These are phyloP conservation scores for Phoenix roebelenii DNA, from an alignment of 176 grass and related monocot species.

Conservation along the genomic window DNA sequence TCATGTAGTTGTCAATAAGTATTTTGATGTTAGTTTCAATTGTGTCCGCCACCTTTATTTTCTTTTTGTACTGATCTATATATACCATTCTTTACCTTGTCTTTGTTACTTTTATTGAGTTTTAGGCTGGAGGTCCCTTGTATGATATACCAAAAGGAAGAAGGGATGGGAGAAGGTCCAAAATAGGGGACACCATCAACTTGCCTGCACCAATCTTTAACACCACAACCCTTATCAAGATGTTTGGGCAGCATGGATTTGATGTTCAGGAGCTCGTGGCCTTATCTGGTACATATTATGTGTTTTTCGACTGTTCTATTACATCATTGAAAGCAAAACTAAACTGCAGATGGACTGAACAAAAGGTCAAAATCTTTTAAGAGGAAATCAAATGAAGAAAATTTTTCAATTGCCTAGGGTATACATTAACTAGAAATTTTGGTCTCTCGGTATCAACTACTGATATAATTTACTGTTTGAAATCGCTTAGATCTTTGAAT, in stretches of 20 bases:
- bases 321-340: not conserved
- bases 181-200: slow-evolving; percentile 41
- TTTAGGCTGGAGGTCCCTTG: slow-evolving; percentile 53
- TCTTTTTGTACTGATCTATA: too few species aligned
- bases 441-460: too few species aligned
- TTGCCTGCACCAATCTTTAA: slow-evolving; percentile 47
- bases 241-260: slow-evolving; percentile 49
- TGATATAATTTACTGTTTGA: too few species aligned
- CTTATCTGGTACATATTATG: slow-evolving; percentile 30
- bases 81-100: too few species aligned
- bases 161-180: slow-evolving; percentile 56
- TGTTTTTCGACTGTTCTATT: not conserved
- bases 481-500: too few species aligned
- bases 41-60: too few species aligned
- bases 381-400: too few species aligned
- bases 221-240: slow-evolving; percentile 29
- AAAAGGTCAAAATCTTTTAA: too few species aligned
- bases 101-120: not conserved
- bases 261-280: slow-evolving; percentile 49
- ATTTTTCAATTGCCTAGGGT: too few species aligned
- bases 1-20: too few species aligned
- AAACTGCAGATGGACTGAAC: not conserved
- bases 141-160: slow-evolving; percentile 53
- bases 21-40: too few species aligned
- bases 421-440: too few species aligned